Evolutionary conservation across 345 rosid genomes (phyloP).

Genomic region (Salix koriyanagi): DNA sequence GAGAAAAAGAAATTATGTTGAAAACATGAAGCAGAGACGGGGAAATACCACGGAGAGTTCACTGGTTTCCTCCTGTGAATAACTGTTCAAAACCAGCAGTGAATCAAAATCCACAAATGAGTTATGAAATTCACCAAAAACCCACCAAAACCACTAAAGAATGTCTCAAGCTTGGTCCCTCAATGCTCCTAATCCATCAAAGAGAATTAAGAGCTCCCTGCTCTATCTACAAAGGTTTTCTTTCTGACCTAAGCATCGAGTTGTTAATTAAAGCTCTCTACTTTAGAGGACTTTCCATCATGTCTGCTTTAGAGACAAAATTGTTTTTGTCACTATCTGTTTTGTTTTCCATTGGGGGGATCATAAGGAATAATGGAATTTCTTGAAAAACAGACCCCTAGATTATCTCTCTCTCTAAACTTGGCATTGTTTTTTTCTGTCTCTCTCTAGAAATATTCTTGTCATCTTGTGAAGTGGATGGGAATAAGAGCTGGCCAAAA

Average conservation of each 20-base stretch:
- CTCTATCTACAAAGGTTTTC: not conserved
- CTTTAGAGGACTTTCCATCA: slow-evolving; percentile 32
- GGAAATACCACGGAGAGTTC: slow-evolving; percentile 36
- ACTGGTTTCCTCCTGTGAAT: slow-evolving; percentile 14
- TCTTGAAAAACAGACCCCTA: slow-evolving; percentile 39
- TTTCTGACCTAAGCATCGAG: slow-evolving; percentile 18
- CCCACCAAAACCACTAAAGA: slow-evolving; percentile 18
- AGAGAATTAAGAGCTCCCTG: slow-evolving; percentile 3
- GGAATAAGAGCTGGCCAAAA: slow-evolving; percentile 55
- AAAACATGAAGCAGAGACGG: slow-evolving; percentile 13
- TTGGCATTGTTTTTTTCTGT: not conserved
- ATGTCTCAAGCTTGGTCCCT: slow-evolving; percentile 18
- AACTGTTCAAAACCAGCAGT: slow-evolving; percentile 16
- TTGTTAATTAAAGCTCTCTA: slow-evolving; percentile 29
- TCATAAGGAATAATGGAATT: slow-evolving; percentile 63
- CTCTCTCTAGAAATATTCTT: not conserved
- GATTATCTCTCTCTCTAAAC: slow-evolving; percentile 11
- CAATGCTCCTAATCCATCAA: slow-evolving; percentile 16
- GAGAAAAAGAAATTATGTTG: not conserved
- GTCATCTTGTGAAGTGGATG: slow-evolving; percentile 16
- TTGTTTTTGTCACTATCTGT: slow-evolving; percentile 53
- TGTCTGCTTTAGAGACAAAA: slow-evolving; percentile 49
- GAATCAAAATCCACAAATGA: slow-evolving; percentile 26
- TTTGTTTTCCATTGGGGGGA: slow-evolving; percentile 43
- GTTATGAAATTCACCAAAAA: slow-evolving; percentile 21